These are phyloP conservation scores for Plectosphaerella cucumerina DNA, from an alignment of 2,329 filamentous ascomycete species.

Conservation along the genomic window DNA sequence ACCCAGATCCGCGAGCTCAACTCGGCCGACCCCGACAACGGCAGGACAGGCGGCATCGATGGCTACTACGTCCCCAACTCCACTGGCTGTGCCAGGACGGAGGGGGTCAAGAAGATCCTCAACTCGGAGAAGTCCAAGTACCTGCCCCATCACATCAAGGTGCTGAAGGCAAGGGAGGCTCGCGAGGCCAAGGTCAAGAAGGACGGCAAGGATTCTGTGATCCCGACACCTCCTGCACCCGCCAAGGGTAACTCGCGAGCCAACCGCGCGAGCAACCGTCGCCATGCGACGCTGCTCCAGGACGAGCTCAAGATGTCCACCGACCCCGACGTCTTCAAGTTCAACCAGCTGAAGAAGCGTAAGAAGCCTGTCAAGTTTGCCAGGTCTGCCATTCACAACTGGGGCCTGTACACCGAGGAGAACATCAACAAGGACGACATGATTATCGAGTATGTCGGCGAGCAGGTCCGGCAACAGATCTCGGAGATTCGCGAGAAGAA, in stretches of 20 bases:
- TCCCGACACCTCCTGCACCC: constrained; percentile 69
- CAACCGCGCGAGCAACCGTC: constrained; percentile 92
- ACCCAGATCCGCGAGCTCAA: constrained; percentile 55
- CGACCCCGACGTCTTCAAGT: constrained; percentile 88
- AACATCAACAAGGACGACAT: constrained; percentile 97
- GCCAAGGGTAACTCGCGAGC: constrained; percentile 88
- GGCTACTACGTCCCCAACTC: constrained; percentile 80
- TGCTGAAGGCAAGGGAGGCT: constrained; percentile 86
- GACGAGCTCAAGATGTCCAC: constrained; percentile 86
- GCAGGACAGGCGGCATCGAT: constrained; percentile 41
- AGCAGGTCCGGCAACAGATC: constrained; percentile 94
- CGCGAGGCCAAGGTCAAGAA: constrained; percentile 72
- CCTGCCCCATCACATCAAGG: constrained; percentile 93
- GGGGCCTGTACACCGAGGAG: constrained; percentile 96
- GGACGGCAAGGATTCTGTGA: constrained; percentile 65
- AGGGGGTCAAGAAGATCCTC: constrained; percentile 91
- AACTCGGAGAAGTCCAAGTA: constrained; percentile 99
- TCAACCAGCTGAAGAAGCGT: constrained; percentile 98
- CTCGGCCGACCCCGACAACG: constrained; percentile 24
- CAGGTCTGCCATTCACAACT: constrained; percentile 96
- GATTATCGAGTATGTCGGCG: constrained; percentile 99
- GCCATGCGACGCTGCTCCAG: constrained; percentile 90
- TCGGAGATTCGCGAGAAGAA: constrained; percentile 91
- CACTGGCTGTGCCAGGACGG: constrained; percentile 83
- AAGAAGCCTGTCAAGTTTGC: constrained; percentile 99